Conservation (phyloP, 1,139 yeast species). For the Zygoascus sp. region DNA sequence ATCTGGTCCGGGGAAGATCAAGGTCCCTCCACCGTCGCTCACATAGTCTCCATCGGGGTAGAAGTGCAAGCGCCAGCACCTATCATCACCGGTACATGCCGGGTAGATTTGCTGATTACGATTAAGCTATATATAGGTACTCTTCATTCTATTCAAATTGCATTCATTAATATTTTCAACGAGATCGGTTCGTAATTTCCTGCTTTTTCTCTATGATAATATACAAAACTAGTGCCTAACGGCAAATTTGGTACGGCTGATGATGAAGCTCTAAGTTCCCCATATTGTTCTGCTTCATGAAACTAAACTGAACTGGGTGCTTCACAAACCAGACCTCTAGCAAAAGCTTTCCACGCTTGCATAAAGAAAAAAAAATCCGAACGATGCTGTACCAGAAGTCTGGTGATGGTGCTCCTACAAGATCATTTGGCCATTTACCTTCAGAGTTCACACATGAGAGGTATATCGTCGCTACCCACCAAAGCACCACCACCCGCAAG, state of each 20-base stretch:
- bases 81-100: slow-evolving; percentile 3
- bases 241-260: too few species aligned
- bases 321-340: too few species aligned
- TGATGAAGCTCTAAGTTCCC: too few species aligned
- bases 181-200: too few species aligned
- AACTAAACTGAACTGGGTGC: too few species aligned
- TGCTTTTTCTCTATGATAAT: too few species aligned
- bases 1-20: background rate
- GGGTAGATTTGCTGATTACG: slow-evolving; percentile 2
- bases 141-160: background rate
- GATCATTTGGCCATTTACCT: background rate
- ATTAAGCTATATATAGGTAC: background rate
- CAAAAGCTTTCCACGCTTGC: too few species aligned
- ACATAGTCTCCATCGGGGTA: background rate
- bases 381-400: background rate
- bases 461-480: background rate
- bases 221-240: too few species aligned
- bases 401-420: background rate
- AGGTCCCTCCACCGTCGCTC: background rate
- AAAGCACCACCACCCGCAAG: background rate
- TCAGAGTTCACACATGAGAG: background rate
- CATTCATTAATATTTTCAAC: background rate
- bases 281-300: too few species aligned
- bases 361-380: too few species aligned
- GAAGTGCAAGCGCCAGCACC: slow-evolving; percentile 6